Base-by-base conservation (phyloP, 176 grass and related monocot genomes). In the Oryza nivara region DNA sequence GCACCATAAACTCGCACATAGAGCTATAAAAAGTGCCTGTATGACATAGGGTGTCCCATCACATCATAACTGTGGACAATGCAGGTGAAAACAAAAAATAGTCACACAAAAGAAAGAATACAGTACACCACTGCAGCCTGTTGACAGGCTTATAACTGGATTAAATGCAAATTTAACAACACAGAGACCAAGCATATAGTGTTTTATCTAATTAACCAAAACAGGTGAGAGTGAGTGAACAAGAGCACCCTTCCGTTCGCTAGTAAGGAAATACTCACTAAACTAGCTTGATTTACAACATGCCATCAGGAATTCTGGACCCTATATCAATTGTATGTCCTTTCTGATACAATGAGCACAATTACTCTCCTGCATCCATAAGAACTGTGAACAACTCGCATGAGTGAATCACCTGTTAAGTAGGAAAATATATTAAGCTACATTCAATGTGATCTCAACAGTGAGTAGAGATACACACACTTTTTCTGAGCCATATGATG, bases 221-320 rank as follows among this genome's bases (percentile, higher is more conserved):
- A 14, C 14, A 17, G 40, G 68, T 22, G 11, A 58, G 9, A 58
- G 63, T 38, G 38, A 77, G 65, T 47, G 6, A 41, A 52, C 4
- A 45, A 19, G 19, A 82, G 7, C 41, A 76, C 82, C 40, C 4
- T 71, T 80, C n/a, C 3, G 13, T 65, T 77, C 65, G 75, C 66
- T 56, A 73, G 79, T 79, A 86, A 58, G 56, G 38, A 72, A 77
- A 78, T 77, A 43, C 54, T 14, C 73, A 40, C 26, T 73, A 63
- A 60, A 64, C n/a, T 49, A 85, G 60, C 68, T 76, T 73, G 76
- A 79, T 83, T 65, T 78, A 74, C 75, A 87, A 36, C 46, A 87
- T 67, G 11, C 16, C 80, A 75, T 86, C 25, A 83, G 36, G 36
- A 38, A 38, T 38, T 38, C 36, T 6, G 10, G 34, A 70, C 41